Percentiles rank a stretch among this genome's conserved stretches.
Evolutionary conservation across 2,329 filamentous ascomycete genomes (phyloP).

Genomic region (Ophiostoma sp.): DNA sequence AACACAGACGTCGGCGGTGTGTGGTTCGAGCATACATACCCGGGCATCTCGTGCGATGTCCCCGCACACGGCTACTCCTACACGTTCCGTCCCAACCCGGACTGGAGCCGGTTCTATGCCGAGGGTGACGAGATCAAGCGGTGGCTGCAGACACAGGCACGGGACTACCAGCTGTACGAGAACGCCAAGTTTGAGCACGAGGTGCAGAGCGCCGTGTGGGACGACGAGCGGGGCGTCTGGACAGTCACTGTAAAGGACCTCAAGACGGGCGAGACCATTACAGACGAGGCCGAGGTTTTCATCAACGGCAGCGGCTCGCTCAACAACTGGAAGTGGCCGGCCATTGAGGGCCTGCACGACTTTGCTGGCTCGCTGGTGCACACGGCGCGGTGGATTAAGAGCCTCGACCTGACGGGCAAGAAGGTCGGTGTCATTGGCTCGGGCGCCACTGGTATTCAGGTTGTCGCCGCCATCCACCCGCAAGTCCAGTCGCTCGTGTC

Average conservation of each 20-base stretch:
- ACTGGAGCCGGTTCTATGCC: constrained; percentile 44
- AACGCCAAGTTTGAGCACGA: constrained; percentile 17
- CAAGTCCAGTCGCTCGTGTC: constrained; percentile 30
- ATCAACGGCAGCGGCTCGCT: constrained; percentile 50
- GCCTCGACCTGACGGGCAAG: constrained; percentile 48
- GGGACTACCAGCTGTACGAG: constrained; percentile 18
- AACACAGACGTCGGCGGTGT: constrained; percentile 57
- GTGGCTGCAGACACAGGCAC: constrained; percentile 19
- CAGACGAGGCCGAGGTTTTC: constrained; percentile 38
- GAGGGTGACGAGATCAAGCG: constrained; percentile 18
- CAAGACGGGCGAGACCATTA: background rate
- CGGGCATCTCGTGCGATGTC: constrained; percentile 57
- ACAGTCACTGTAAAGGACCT: constrained; percentile 8
- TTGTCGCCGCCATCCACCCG: constrained; percentile 33
- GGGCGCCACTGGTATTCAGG: constrained; percentile 55
- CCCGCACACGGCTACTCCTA: constrained; percentile 63
- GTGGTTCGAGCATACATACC: constrained; percentile 60
- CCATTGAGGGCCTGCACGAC: constrained; percentile 34
- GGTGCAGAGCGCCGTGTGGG: constrained; percentile 16
- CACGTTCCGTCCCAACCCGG: constrained; percentile 58
- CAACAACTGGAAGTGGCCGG: constrained; percentile 52
- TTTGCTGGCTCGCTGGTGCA: constrained; percentile 57
- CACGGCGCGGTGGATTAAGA: constrained; percentile 55
- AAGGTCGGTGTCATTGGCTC: constrained; percentile 54
- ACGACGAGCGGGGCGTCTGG: constrained; percentile 17